phyloP scores from a whole-genome alignment of 2,329 filamentous ascomycete species.

The Whalleya microplaca region DNA sequence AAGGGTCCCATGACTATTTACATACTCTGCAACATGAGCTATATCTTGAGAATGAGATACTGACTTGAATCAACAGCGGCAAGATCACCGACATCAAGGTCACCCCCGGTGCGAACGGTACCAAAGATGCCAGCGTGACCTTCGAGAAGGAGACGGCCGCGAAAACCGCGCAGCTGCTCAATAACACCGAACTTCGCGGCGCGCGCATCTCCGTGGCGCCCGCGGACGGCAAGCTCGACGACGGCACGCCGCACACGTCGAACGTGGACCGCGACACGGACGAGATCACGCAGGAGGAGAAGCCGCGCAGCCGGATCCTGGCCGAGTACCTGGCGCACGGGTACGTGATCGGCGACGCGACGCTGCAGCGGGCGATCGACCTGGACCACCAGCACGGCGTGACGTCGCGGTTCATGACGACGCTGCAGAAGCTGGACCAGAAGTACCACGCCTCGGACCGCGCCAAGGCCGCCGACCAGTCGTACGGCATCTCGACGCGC shows the following conservation, averaged over 20 bases:
- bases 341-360: constrained; percentile 76
- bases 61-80: constrained; percentile 59
- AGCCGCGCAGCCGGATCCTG: constrained; percentile 89
- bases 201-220: constrained; percentile 79
- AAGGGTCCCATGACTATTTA: constrained; percentile 39
- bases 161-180: constrained; percentile 93
- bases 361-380: constrained; percentile 81
- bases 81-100: constrained; percentile 88
- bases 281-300: constrained; percentile 91
- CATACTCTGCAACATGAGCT: too few species aligned
- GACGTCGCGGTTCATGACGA: constrained; percentile 75
- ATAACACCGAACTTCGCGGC: constrained; percentile 91
- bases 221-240: constrained; percentile 65
- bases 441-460: constrained; percentile 89
- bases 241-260: constrained; percentile 59
- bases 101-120: constrained; percentile 63
- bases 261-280: constrained; percentile 63
- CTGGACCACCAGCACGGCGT: constrained; percentile 91
- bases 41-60: too few species aligned
- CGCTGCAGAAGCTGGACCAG: constrained; percentile 75
- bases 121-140: constrained; percentile 85
- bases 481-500: constrained; percentile 78
- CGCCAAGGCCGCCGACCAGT: constrained; percentile 81
- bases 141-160: constrained; percentile 97
- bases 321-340: constrained; percentile 97